Percentiles rank a stretch among this genome's conserved stretches.
These are phyloP conservation scores for Nematocida sp. DNA, from an alignment of 371 early-diverging fungal genomes.

Conservation along the genomic window DNA sequence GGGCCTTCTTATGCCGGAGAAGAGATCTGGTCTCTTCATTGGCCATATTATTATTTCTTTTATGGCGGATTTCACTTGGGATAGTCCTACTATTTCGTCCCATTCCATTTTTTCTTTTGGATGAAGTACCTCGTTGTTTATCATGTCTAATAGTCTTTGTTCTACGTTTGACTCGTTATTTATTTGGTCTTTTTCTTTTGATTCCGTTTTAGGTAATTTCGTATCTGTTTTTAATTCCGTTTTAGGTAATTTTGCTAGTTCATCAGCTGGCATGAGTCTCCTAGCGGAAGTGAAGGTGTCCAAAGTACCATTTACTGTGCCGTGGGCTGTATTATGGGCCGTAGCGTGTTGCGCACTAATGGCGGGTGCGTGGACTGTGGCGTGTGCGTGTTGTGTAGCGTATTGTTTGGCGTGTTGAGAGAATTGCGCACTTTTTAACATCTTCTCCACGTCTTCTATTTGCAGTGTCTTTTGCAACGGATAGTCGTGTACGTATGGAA, in stretches of 20 bases:
- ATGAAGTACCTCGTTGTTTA: constrained; percentile 30
- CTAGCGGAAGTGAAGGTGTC: not conserved
- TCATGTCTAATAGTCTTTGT: constrained; percentile 15
- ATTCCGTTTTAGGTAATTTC: not conserved
- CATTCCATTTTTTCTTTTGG: constrained; percentile 63
- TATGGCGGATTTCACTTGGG: constrained; percentile 76
- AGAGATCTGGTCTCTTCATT: constrained; percentile 77
- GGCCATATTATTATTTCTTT: constrained; percentile 76
- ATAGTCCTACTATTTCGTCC: constrained; percentile 83
- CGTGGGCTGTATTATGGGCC: not conserved
- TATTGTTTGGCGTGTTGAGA: too few relatives aligned
- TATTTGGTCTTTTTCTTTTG: constrained; percentile 4
- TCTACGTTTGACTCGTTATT: constrained; percentile 21
- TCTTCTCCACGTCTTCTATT: constrained; percentile 29
- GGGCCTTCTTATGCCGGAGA: constrained; percentile 75
- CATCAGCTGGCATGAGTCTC: not conserved
- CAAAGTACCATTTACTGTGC: not conserved
- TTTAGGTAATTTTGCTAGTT: not conserved
- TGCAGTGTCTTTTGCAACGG: not conserved
- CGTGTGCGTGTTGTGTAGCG: not conserved
- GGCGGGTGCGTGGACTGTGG: not conserved
- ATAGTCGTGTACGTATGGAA: constrained; percentile 32
- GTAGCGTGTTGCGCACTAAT: not conserved
- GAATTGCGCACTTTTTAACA: too few relatives aligned
- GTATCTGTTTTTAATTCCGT: constrained; percentile 3